A percentile compares a stretch with the other conserved stretches of the same genome.
These are phyloP conservation scores for Schrenkiella parvula DNA, from an alignment of 345 rosid species.

Conservation along the genomic window DNA sequence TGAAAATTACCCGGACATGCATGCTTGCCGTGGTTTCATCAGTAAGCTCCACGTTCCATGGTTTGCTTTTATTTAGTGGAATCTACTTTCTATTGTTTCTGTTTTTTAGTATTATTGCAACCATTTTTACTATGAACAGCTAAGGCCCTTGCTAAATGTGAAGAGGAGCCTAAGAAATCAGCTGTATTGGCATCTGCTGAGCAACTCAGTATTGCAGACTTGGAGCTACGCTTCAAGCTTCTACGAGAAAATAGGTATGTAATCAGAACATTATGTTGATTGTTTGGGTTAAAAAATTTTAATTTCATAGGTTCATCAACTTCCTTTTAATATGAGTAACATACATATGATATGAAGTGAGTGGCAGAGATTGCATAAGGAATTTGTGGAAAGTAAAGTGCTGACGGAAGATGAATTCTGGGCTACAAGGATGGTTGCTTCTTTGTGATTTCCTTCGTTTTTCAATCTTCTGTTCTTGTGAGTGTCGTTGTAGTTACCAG, in stretches of 20 bases:
- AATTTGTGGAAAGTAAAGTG: slow-evolving; percentile 30
- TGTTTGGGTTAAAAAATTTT: background rate
- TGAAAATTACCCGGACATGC: slow-evolving; percentile 72
- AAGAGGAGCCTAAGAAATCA: slow-evolving; percentile 51
- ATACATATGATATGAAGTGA: slow-evolving; percentile 16
- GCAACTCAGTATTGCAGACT: slow-evolving; percentile 65
- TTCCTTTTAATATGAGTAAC: slow-evolving; percentile 15
- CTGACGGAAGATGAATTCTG: slow-evolving; percentile 62
- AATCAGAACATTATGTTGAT: background rate
- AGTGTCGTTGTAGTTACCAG: slow-evolving; percentile 8
- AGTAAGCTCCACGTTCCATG: slow-evolving; percentile 41
- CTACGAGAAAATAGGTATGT: slow-evolving; percentile 66
- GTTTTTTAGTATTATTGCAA: background rate
- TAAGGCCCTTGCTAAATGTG: slow-evolving; percentile 60
- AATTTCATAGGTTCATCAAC: background rate
- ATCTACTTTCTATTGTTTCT: slow-evolving; percentile 12
- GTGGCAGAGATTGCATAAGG: slow-evolving; percentile 33
- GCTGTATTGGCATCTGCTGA: slow-evolving; percentile 44
- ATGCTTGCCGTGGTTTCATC: slow-evolving; percentile 69
- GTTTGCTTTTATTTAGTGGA: slow-evolving; percentile 15
- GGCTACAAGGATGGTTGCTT: slow-evolving; percentile 87
- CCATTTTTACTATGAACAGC: slow-evolving; percentile 38
- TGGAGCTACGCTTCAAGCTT: slow-evolving; percentile 67
- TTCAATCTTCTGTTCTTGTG: background rate
- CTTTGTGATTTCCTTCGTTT: slow-evolving; percentile 12